A percentile compares a stretch with the other conserved stretches of the same genome.
Conservation (phyloP, 2,329 filamentous ascomycete species). For the Spiromastix sp. region DNA sequence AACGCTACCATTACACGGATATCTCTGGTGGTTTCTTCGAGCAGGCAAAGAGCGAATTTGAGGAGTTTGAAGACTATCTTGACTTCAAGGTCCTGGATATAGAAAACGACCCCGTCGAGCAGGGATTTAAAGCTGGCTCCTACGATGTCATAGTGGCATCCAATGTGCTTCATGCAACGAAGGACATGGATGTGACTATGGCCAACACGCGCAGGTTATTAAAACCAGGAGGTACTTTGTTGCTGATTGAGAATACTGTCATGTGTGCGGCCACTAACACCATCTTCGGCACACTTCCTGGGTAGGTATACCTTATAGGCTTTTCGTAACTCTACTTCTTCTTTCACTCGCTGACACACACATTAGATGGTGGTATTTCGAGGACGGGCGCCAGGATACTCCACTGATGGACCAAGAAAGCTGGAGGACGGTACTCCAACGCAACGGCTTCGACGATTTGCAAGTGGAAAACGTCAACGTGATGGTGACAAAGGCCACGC, state of each 20-base stretch:
- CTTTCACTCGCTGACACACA: too few species aligned
- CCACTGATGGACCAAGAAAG: background rate
- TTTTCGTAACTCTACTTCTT: too few species aligned
- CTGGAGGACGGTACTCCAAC: background rate
- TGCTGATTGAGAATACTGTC: constrained; percentile 28
- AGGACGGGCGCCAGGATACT: background rate
- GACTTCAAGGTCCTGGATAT: constrained; percentile 21
- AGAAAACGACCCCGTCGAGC: constrained; percentile 17
- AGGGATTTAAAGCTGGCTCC: constrained; percentile 22
- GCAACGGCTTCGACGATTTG: background rate
- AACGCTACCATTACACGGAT: constrained; percentile 19
- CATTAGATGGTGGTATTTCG: background rate
- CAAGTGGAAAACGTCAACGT: too few species aligned
- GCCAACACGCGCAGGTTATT: constrained; percentile 18
- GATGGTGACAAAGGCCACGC: too few species aligned
- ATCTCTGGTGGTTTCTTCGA: constrained; percentile 32
- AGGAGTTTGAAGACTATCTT: constrained; percentile 14
- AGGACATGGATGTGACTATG: constrained; percentile 14
- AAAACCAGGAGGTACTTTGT: constrained; percentile 27
- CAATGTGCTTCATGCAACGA: constrained; percentile 30
- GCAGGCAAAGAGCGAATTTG: constrained; percentile 19
- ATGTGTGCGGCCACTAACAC: background rate
- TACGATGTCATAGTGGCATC: constrained; percentile 25
- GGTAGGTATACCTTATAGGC: background rate
- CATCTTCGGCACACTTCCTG: constrained; percentile 2